A percentile compares a stretch with the other conserved stretches of the same genome.
Conservation (phyloP, 1,139 yeast genomes). For the Debaryomyces nepalensis region DNA sequence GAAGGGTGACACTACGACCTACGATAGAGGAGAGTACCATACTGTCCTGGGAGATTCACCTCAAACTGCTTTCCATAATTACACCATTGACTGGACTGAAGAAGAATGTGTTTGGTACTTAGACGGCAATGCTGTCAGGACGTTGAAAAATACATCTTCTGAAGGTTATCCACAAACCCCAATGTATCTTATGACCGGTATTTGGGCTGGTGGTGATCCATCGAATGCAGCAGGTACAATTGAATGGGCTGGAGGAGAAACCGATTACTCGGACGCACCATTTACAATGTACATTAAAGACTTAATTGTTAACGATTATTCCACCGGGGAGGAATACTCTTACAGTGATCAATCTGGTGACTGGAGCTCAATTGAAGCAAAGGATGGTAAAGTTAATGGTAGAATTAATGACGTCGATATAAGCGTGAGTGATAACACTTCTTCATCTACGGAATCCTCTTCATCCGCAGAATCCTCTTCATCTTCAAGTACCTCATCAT, state of each 20-base stretch:
- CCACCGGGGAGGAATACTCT: conserved; percentile 40
- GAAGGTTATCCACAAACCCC: conserved; percentile 58
- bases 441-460: conserved; percentile 13
- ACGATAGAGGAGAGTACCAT: conserved; percentile 76
- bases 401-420: conserved; percentile 50
- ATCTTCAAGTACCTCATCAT: conserved; percentile 11
- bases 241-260: conserved; percentile 49
- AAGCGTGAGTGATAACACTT: neutral
- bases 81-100: conserved; percentile 42
- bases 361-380: conserved; percentile 69
- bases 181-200: conserved; percentile 49
- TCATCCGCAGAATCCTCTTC: conserved; percentile 11
- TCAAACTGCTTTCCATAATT: conserved; percentile 36
- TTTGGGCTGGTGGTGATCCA: conserved; percentile 53
- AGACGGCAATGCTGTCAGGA: conserved; percentile 49
- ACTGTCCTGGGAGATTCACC: conserved; percentile 46
- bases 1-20: conserved; percentile 71
- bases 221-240: conserved; percentile 53
- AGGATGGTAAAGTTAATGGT: conserved; percentile 63
- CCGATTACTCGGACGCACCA: conserved; percentile 44
- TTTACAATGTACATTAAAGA: conserved; percentile 36
- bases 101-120: conserved; percentile 45
- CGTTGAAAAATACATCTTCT: conserved; percentile 38
- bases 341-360: conserved; percentile 61
- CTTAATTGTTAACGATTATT: conserved; percentile 37